Evolutionary conservation across 345 rosid genomes (phyloP).

Genomic region (Rhodamnia argentea): DNA sequence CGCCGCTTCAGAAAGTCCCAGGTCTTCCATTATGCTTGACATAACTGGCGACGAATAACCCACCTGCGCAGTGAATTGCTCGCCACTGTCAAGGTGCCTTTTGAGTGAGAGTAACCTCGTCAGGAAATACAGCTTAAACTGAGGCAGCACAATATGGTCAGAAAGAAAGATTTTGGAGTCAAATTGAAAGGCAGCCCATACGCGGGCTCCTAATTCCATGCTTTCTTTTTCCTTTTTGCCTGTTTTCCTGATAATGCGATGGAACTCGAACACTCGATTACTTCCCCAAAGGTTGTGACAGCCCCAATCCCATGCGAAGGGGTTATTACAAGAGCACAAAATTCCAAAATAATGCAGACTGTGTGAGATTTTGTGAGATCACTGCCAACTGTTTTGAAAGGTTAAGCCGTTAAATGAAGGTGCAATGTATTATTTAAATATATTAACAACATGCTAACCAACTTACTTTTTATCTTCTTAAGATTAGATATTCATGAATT

Average conservation of each 20-base stretch:
- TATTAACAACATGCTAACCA: neutral
- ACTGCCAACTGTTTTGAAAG: too few species aligned
- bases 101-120: neutral
- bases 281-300: neutral
- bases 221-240: neutral
- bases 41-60: constrained; percentile 36
- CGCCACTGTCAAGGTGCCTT: neutral
- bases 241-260: neutral
- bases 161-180: neutral
- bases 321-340: neutral
- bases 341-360: neutral
- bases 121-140: neutral
- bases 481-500: neutral
- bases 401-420: too few species aligned
- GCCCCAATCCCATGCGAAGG: neutral
- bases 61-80: constrained; percentile 4
- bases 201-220: neutral
- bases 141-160: neutral
- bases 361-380: too few species aligned
- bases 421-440: too few species aligned
- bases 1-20: constrained; percentile 20
- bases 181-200: neutral
- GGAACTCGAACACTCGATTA: neutral
- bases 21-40: constrained; percentile 23
- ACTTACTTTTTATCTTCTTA: neutral